Conservation (phyloP, 768 basidiomycete species). For the Leccinellum luteum region DNA sequence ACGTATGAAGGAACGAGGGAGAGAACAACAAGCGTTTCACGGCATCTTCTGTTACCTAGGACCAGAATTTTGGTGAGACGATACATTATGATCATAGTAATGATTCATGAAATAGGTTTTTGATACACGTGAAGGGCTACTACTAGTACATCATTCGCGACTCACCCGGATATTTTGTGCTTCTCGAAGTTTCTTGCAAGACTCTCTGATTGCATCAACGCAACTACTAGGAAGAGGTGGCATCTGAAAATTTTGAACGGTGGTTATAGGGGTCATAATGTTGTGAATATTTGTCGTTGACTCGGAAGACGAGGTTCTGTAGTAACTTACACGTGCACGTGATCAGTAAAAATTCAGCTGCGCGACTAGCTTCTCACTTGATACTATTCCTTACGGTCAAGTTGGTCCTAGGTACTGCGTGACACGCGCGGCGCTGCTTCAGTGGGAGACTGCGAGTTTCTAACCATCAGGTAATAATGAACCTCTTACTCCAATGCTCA, state of each 20-base stretch:
- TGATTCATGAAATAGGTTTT: neutral
- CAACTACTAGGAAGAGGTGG: constrained; percentile 49
- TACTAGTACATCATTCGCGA: neutral
- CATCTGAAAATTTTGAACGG: constrained; percentile 7
- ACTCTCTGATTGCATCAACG: constrained; percentile 51
- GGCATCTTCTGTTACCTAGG: constrained; percentile 54
- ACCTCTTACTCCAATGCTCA: constrained; percentile 7
- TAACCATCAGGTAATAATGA: constrained; percentile 18
- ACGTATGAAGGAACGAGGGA: constrained; percentile 59
- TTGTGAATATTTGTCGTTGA: neutral
- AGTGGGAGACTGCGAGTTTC: neutral
- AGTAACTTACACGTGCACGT: neutral
- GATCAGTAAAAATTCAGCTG: neutral
- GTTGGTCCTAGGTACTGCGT: no score
- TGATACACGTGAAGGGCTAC: constrained; percentile 1
- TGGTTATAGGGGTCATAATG: constrained; percentile 10
- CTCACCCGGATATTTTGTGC: constrained; percentile 54
- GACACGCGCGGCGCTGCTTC: neutral
- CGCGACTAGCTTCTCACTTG: neutral
- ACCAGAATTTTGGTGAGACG: constrained; percentile 12
- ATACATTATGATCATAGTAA: neutral
- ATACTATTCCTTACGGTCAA: no score
- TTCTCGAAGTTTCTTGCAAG: constrained; percentile 47
- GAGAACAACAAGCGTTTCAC: constrained; percentile 65
- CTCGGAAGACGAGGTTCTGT: no score